Base-by-base conservation (phyloP, 306 rosid genomes). In the Acacia confusa region DNA sequence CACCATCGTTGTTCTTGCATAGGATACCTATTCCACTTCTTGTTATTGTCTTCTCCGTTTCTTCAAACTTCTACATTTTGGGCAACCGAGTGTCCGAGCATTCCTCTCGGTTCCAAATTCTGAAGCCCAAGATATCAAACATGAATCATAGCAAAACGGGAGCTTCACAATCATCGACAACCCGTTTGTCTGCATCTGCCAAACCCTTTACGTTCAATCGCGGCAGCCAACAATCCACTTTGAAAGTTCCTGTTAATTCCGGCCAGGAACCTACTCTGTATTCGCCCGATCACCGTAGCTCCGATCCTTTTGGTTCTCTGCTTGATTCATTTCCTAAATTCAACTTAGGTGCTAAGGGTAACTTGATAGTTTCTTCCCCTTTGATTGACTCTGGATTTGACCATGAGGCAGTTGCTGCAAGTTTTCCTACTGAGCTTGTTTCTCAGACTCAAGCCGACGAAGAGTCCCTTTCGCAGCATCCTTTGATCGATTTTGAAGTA, bases 141-240 rank as follows among this genome's bases (percentile, higher is more conserved):
- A 87, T 87, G 86, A 72, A 78, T 57, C 79, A 77, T 80, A 52
- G 17, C 69, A 74, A 78, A 47, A 79, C 77, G 22, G 69, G 43
- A 32, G 7, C 84, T 12, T 78, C 83, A 41, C 43, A 74, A 61
- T 34, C 79, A 19, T 41, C 82, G 73, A 61, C 78, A 6, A 86
- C 92, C 58, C 88, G 89, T 69, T 89, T 92, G 85, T 90, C 97
- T 36, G 79, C 92, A 34, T 82, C 79, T 6, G 97, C 97, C 52
- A 87, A 83, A 82, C 93, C 94, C 80, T 90, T 92, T 82, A 84
- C 84, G 0, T 34, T 86, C 81, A 86, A 79, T 50, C 85, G 87
- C 22, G 50, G 83, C 30, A 16, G 61, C 22, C 69, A 68, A 48
- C 88, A 81, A 64, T 79, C 86, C 40, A 32, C 30, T 68, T 85